phyloP scores from a whole-genome alignment of 495 filamentous ascomycete genomes.

The Penicillium turbatum region DNA sequence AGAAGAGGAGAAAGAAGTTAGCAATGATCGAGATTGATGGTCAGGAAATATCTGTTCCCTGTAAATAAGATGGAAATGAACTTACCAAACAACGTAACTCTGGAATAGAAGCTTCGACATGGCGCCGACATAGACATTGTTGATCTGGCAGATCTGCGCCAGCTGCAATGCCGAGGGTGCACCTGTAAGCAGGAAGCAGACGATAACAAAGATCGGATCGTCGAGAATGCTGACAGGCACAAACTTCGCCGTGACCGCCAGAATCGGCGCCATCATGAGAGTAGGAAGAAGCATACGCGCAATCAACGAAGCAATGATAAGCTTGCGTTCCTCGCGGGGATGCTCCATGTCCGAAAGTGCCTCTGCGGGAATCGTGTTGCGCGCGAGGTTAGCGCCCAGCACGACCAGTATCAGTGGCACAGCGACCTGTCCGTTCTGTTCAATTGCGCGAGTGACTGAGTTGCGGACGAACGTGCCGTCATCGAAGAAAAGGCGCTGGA shows the following conservation, averaged over 20 bases:
- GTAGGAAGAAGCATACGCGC: slow-evolving; percentile 91
- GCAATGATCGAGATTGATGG: slow-evolving; percentile 4
- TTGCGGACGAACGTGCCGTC: slow-evolving; percentile 88
- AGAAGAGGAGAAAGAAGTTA: slow-evolving; percentile 20
- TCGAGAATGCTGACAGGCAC: slow-evolving; percentile 91
- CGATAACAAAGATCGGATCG: slow-evolving; percentile 96
- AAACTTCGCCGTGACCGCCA: slow-evolving; percentile 88
- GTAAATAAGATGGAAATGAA: not conserved
- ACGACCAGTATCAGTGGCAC: slow-evolving; percentile 97
- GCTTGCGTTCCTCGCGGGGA: slow-evolving; percentile 65
- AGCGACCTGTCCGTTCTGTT: slow-evolving; percentile 81
- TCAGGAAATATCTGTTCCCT: not conserved
- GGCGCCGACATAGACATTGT: slow-evolving; percentile 86
- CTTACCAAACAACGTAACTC: slow-evolving; percentile 93
- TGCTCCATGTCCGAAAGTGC: slow-evolving; percentile 53
- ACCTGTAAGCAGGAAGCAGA: slow-evolving; percentile 92
- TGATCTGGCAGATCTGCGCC: slow-evolving; percentile 98
- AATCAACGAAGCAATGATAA: slow-evolving; percentile 81
- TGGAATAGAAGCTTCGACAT: slow-evolving; percentile 94
- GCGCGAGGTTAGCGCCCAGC: slow-evolving; percentile 84
- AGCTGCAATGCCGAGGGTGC: slow-evolving; percentile 92
- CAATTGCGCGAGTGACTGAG: slow-evolving; percentile 83
- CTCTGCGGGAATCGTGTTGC: slow-evolving; percentile 61
- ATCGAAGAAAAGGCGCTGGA: slow-evolving; percentile 83
- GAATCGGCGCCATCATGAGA: slow-evolving; percentile 86